Conservation (phyloP, 768 basidiomycete genomes). For the Pulveroboletus sp. region DNA sequence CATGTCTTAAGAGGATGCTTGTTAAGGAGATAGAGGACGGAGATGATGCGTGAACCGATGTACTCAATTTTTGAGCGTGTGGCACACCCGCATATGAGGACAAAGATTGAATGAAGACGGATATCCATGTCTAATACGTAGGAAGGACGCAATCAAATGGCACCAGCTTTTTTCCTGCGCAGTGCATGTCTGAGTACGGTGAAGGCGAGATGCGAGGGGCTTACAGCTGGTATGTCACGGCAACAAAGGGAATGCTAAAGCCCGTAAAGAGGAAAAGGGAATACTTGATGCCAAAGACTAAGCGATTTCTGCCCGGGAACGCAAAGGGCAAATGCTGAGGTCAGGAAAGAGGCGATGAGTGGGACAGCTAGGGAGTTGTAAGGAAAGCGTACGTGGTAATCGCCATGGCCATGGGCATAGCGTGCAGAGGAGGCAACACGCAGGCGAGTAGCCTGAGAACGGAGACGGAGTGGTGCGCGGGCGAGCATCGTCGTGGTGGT, state of each 20-base stretch:
- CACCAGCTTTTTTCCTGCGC: slow-evolving; percentile 38
- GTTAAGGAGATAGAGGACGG: slow-evolving; percentile 21
- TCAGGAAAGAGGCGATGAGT: slow-evolving; percentile 6
- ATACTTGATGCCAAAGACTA: slow-evolving; percentile 36
- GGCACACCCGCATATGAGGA: slow-evolving; percentile 6
- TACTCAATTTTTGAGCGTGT: not conserved
- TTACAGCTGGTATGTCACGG: slow-evolving; percentile 60
- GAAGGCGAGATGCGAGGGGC: slow-evolving; percentile 21
- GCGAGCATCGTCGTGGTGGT: slow-evolving; percentile 35
- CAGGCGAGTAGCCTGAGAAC: slow-evolving; percentile 35
- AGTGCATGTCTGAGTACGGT: slow-evolving; percentile 2
- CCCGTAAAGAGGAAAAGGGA: slow-evolving; percentile 43
- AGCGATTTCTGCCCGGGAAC: slow-evolving; percentile 47
- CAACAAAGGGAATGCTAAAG: slow-evolving; percentile 65
- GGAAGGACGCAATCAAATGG: slow-evolving; percentile 18
- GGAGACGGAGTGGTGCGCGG: slow-evolving; percentile 38
- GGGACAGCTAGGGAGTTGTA: not conserved
- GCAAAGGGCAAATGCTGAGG: slow-evolving; percentile 53
- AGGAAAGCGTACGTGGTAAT: slow-evolving; percentile 45
- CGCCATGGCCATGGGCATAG: slow-evolving; percentile 44
- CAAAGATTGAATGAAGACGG: not conserved
- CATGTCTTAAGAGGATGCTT: slow-evolving; percentile 31
- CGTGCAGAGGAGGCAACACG: slow-evolving; percentile 31
- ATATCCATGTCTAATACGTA: slow-evolving; percentile 3
- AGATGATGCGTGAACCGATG: slow-evolving; percentile 11